A percentile compares a stretch with the other conserved stretches of the same genome.
Evolutionary conservation across 257 asterid species (phyloP).

Genomic region (Penstemon newberryi): DNA sequence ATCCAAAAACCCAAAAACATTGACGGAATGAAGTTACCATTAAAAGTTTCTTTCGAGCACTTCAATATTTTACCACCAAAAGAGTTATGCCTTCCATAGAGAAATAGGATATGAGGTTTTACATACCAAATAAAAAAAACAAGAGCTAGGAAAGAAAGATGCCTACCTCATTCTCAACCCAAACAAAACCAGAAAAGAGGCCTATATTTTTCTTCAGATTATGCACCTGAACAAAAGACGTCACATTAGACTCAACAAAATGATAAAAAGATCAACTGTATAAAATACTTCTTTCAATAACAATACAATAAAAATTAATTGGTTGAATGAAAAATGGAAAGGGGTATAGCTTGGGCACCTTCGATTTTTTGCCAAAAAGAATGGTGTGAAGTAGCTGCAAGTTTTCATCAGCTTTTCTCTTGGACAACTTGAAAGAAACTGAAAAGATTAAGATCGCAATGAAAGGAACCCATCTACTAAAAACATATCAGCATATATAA

Average conservation of each 20-base stretch:
- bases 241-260: constrained; percentile 24
- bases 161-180: constrained; percentile 85
- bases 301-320: neutral
- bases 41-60: neutral
- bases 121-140: constrained; percentile 11
- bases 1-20: constrained; percentile 4
- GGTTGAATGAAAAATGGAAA: neutral
- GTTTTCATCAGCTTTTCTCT: constrained; percentile 88
- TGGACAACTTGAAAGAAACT: constrained; percentile 92
- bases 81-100: constrained; percentile 3
- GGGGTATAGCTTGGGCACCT: constrained; percentile 43
- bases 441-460: constrained; percentile 32
- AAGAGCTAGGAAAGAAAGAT: neutral
- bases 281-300: neutral
- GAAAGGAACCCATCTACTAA: constrained; percentile 6
- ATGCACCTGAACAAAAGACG: constrained; percentile 51
- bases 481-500: neutral
- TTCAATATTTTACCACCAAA: neutral
- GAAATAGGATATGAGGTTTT: constrained; percentile 3
- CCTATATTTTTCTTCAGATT: constrained; percentile 77
- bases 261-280: neutral
- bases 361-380: constrained; percentile 87
- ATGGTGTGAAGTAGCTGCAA: constrained; percentile 81
- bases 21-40: neutral
- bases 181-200: constrained; percentile 88